Percentiles rank a stretch among this genome's conserved stretches.
phyloP scores from a whole-genome alignment of 2,329 filamentous ascomycete genomes.

The Aspergillus phoenicis region DNA sequence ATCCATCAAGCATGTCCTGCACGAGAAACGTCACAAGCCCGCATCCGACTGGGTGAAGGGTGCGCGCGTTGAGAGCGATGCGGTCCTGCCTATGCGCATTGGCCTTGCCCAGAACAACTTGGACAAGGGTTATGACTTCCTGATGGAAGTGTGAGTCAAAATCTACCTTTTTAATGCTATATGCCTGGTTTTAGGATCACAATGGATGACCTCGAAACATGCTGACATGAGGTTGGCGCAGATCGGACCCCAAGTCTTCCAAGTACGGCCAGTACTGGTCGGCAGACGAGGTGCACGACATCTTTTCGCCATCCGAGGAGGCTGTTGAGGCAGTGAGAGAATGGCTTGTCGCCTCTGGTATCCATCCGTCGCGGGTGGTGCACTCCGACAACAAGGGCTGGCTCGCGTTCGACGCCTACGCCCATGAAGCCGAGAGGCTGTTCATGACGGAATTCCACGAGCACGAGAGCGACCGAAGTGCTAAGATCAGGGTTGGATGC shows the following conservation, averaged over 20 bases:
- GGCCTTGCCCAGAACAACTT: conserved; percentile 51
- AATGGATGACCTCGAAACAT: not conserved
- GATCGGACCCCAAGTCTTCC: conserved; percentile 46
- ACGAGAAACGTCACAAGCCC: conserved; percentile 44
- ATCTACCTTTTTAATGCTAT: conserved; percentile 6
- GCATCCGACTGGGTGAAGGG: conserved; percentile 43
- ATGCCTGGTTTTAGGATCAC: not conserved
- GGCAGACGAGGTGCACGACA: conserved; percentile 45
- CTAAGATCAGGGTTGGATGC: conserved; percentile 34
- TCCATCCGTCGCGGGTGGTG: conserved; percentile 50
- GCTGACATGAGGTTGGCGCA: conserved; percentile 1
- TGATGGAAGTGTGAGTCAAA: conserved; percentile 42
- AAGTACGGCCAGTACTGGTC: conserved; percentile 49
- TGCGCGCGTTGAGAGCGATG: conserved; percentile 37
- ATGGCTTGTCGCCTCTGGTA: conserved; percentile 59
- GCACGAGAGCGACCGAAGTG: conserved; percentile 46
- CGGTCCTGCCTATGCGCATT: conserved; percentile 50
- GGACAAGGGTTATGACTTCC: conserved; percentile 46
- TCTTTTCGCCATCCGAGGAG: conserved; percentile 47
- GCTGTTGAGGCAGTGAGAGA: conserved; percentile 54
- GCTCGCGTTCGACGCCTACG: conserved; percentile 58
- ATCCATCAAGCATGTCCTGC: conserved; percentile 42
- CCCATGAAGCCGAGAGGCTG: conserved; percentile 56
- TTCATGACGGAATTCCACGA: conserved; percentile 58
- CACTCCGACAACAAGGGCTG: conserved; percentile 57